A percentile compares a stretch with the other conserved stretches of the same genome.
These are phyloP conservation scores for Darksidea phi DNA, from an alignment of 495 filamentous ascomycete species.

Conservation along the genomic window DNA sequence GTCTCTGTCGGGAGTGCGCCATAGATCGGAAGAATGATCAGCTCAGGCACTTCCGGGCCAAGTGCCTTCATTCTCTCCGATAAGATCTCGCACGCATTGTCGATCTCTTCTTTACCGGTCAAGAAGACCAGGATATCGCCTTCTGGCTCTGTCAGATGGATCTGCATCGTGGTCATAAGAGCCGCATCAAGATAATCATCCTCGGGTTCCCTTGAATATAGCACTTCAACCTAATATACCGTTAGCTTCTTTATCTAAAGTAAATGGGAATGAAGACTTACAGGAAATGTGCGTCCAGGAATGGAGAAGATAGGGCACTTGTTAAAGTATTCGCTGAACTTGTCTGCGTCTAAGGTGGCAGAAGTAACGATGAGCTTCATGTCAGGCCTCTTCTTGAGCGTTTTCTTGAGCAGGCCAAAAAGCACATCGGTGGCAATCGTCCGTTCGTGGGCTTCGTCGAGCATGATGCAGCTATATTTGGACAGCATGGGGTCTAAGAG, in stretches of 20 bases:
- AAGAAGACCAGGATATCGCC: slow-evolving; percentile 96
- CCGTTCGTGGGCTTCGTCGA: slow-evolving; percentile 97
- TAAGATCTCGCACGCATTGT: slow-evolving; percentile 87
- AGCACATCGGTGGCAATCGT: slow-evolving; percentile 96
- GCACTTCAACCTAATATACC: slow-evolving; percentile 66
- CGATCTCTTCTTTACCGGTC: slow-evolving; percentile 97
- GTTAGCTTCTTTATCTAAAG: background rate
- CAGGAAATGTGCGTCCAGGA: slow-evolving; percentile 76
- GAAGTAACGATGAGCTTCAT: slow-evolving; percentile 94
- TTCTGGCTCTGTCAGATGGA: slow-evolving; percentile 84
- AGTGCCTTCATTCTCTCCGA: slow-evolving; percentile 96
- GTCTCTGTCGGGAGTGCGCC: slow-evolving; percentile 89
- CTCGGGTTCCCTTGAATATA: slow-evolving; percentile 92
- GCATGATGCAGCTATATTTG: slow-evolving; percentile 93
- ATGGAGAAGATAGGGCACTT: slow-evolving; percentile 94
- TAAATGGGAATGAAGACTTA: background rate
- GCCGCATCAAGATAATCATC: slow-evolving; percentile 96
- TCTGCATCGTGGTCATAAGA: slow-evolving; percentile 94
- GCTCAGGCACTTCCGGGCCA: slow-evolving; percentile 84
- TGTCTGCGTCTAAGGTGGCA: slow-evolving; percentile 94
- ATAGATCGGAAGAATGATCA: slow-evolving; percentile 93
- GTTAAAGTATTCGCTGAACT: slow-evolving; percentile 95
- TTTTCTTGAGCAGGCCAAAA: slow-evolving; percentile 93
- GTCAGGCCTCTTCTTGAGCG: slow-evolving; percentile 78
- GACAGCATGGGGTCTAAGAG: slow-evolving; percentile 83